Evolutionary conservation across 1,139 yeast genomes (phyloP), one percentile per base, ranked within the genome.

Genomic region (Suhomyces chickasaworum): DNA sequence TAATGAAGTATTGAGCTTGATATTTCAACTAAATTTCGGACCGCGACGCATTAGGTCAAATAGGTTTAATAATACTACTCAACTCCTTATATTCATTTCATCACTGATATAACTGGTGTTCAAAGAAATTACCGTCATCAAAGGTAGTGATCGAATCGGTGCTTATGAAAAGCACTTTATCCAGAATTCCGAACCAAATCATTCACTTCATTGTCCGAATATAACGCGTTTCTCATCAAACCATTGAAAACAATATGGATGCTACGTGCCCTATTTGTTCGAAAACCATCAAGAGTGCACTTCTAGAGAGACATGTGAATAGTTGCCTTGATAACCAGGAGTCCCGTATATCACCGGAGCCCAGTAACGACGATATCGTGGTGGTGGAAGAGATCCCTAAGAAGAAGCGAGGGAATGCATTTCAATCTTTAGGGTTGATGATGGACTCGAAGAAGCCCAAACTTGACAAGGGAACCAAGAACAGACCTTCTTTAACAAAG

Each of bases 281-380:
- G 30, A 60, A 63, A 46, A 37, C 31, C 7, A 58, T 70, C 22
- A 57, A 65, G 2, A 46, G 48, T 9, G 48, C 46, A 3, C 56
- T 61, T 12, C 59, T 74, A 10, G 77, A 72, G 49, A 56, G 68
- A n/a, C 79, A 74, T 48, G 79, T 73, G 9, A 74, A 74, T 46
- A 48, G 56, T 12, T 71, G 76, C 46, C 58, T 71, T 44, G 76
- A 71, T 42, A 55, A 57, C 4, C 61, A 53, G 25, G 64, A 56
- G 34, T 41, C 44, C 17, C 38, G 37, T 9, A 10, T 15, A 1
- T 12, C 36, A 9, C 27, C 45, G 9, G 32, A 42, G 1, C 30
- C 37, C 5, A 37, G 46, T 30, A 51, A 46, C 10, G 47, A 38
- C 3, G 48, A 29, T 7, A 45, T 32, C n/a, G 37, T 39, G 10